Percentiles rank a stretch among this genome's conserved stretches.
phyloP scores from a whole-genome alignment of 2,329 filamentous ascomycete species.

The Diaporthe citrichinensis region DNA sequence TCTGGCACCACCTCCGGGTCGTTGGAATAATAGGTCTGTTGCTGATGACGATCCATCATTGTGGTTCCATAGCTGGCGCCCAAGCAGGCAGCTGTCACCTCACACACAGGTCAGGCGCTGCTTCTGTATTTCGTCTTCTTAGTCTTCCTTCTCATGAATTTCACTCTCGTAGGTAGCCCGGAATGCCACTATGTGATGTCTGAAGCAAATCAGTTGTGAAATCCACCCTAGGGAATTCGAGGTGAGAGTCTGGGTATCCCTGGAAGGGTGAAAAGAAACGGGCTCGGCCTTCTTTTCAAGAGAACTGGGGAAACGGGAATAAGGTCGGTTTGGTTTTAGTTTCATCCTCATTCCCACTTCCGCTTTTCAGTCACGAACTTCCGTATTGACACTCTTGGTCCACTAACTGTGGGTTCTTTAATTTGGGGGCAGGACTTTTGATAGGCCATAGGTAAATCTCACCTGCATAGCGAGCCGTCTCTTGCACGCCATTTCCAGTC shows the following conservation, averaged over 20 bases:
- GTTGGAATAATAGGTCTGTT: background rate
- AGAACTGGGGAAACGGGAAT: background rate
- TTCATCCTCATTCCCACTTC: background rate
- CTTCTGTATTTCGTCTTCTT: background rate
- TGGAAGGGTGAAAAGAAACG: background rate
- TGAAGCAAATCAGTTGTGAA: background rate
- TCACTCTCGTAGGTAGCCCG: background rate
- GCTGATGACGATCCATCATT: background rate
- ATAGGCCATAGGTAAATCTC: background rate
- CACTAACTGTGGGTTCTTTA: background rate
- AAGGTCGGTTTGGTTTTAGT: background rate
- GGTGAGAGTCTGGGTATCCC: no score
- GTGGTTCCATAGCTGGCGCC: background rate
- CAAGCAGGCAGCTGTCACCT: background rate
- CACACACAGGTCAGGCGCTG: background rate
- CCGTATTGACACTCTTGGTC: background rate
- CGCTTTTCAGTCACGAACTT: background rate
- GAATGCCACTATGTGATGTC: background rate
- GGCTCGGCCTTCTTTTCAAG: background rate
- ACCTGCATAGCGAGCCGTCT: background rate
- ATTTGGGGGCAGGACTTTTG: conserved; percentile 3
- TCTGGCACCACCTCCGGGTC: conserved; percentile 19
- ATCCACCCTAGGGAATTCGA: background rate
- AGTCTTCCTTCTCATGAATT: background rate
- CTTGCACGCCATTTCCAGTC: background rate